Percentiles rank a stretch among this genome's conserved stretches.
These are phyloP conservation scores for Lindgomyces ingoldianus DNA, from an alignment of 495 filamentous ascomycete species.

Conservation along the genomic window DNA sequence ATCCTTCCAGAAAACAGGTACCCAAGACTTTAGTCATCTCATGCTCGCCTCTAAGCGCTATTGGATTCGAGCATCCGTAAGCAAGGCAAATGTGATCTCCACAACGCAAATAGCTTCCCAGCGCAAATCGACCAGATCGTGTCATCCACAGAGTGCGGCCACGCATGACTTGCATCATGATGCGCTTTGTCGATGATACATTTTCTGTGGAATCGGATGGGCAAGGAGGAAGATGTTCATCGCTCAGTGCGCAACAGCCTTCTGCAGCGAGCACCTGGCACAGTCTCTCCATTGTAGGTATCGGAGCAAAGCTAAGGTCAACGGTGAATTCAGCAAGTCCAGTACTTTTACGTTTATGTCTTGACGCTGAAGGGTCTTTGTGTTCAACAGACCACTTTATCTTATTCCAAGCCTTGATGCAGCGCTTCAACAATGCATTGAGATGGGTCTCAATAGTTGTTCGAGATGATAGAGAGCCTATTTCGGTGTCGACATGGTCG, in stretches of 20 bases:
- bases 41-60: slow-evolving; percentile 1
- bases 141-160: slow-evolving; percentile 3
- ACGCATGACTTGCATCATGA: slow-evolving; percentile 5
- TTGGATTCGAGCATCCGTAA: slow-evolving; percentile 3
- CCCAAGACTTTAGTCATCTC: not conserved
- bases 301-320: not conserved
- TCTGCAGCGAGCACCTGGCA: not conserved
- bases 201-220: slow-evolving; percentile 1
- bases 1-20: not conserved
- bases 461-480: not conserved
- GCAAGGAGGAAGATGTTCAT: not conserved
- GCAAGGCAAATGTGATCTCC: slow-evolving; percentile 4
- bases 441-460: not conserved
- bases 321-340: not conserved
- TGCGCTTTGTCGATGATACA: slow-evolving; percentile 1
- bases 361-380: not conserved
- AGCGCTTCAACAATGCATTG: not conserved
- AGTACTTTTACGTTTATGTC: not conserved
- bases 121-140: slow-evolving; percentile 3
- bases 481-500: not conserved
- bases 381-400: not conserved
- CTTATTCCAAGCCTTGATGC: not conserved
- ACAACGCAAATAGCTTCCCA: slow-evolving; percentile 4
- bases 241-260: not conserved
- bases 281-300: not conserved